These are phyloP conservation scores for Suillus paluster DNA, from an alignment of 768 basidiomycete genomes.

Conservation along the genomic window DNA sequence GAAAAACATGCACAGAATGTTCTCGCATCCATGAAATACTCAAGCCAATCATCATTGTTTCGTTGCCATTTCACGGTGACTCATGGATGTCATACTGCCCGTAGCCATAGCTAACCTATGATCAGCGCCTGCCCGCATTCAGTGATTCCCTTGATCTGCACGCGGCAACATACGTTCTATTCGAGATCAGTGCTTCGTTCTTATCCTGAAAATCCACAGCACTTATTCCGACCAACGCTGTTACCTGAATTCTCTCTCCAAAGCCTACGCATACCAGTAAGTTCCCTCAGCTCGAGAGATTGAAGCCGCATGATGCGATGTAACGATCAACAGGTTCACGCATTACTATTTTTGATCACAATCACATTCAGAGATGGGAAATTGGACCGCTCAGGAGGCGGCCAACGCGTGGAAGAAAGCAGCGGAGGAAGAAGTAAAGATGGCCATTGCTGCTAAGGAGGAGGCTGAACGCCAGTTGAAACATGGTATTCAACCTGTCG, in stretches of 20 bases:
- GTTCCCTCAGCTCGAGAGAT: neutral
- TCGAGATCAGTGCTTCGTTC: neutral
- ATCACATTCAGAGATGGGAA: neutral
- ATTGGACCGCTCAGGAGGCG: constrained; percentile 15
- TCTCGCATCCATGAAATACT: neutral
- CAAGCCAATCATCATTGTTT: neutral
- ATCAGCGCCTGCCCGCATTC: neutral
- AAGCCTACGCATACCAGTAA: neutral
- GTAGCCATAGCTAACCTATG: neutral
- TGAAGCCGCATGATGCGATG: neutral
- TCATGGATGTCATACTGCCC: neutral
- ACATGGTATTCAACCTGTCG: constrained; percentile 19
- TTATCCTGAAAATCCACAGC: neutral
- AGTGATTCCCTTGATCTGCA: neutral
- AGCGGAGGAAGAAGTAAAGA: constrained; percentile 20
- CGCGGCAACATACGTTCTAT: neutral
- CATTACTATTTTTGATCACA: neutral
- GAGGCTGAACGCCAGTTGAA: constrained; percentile 12
- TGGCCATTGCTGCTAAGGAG: constrained; percentile 9
- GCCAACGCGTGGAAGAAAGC: constrained; percentile 16
- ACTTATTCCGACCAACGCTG: neutral
- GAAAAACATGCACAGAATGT: neutral
- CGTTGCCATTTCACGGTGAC: neutral
- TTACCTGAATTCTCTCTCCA: neutral
- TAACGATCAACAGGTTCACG: neutral